Base-by-base conservation (phyloP, 2,329 filamentous ascomycete species). In the Pezicula neosporulosa region DNA sequence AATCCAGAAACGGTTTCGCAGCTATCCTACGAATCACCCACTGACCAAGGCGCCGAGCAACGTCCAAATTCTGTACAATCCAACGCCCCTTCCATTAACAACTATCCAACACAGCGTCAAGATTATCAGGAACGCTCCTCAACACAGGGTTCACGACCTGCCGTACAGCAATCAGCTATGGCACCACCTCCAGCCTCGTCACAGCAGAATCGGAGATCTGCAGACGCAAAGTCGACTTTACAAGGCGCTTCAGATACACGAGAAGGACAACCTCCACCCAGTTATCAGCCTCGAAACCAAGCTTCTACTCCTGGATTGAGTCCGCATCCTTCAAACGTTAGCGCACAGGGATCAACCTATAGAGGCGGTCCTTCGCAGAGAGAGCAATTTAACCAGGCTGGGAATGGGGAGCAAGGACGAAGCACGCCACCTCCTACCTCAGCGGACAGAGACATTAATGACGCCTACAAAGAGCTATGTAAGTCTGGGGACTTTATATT, bases 1-100 rank as follows among this genome's bases (percentile, higher is more conserved):
- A 84, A 82, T 61, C 69, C 80, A 27, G 82, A 86, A 65, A 83
- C 81, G 5, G 67, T 82, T 36, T 85, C 82, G 6, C 81, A 85
- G 66, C 65, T 82, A 58, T 86, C 83, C 63, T 76, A 80, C 72
- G 83, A 86, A 53, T 84, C 81, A 33, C 77, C 77, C 35, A 65
- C 75, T 13, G 58, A 65, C 16, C 61, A 57, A 44, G 49, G 58
- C 56, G 60, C 63, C 38, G 61, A 63, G 15, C 62, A 61, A 30
- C 62, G 60, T 4, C 62, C 62, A n/a, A 51, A 50, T 21, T 65
- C 64, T 19, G 60, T 59, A 15, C 63, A 67, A 24, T 62, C 59
- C 8, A 64, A 61, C 57, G 60, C 59, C 15, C 62, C 60, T 52
- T 63, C 61, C 8, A 59, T 55, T 13, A 52, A 45, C 21, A 49